Evolutionary conservation across 108 stramenopile species (phyloP), one percentile per base, ranked within the genome.

Genomic region (Fragilaria crotonensis): DNA sequence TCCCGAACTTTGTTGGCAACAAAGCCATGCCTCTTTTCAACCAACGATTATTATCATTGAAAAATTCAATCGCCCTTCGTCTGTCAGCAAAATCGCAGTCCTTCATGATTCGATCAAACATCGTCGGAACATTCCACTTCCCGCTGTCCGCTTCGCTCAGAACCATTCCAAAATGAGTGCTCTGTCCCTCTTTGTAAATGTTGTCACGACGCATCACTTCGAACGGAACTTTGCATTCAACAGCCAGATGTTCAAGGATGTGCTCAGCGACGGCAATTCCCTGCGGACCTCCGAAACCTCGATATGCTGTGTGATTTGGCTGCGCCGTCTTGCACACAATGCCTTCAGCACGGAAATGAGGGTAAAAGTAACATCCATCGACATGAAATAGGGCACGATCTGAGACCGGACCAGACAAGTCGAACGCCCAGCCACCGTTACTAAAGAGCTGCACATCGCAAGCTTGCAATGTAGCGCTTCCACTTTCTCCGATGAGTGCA

Each of bases 1-100:
- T 95, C 0, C 96, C 96, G 75, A 96, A 96, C 70, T 96, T 96
- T 19, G 96, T 97, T 17, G 96, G 95, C 9, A 90, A 61, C 44
- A 94, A 59, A 18, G 79, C 73, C 25, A 93, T 60, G 0, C 96
- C 95, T 25, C 94, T 63, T 77, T 97, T 97, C 20, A 76, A 33
- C 78, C 81, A 96, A 50, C 80, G 87, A 64, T 89, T 82, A 51
- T 75, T 74, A 0, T 57, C 45, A 70, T 97, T 97, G 66, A 96
- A 97, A 44, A 77, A 77, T 0, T 69, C 80, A 30, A 93, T 76
- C 19, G 60, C 72, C 28, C 57, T 50, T n/a, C 84, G 62, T 2
- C 91, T 71, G n/a, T 72, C 54, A 0, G 66, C 60, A 53, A 94
- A 56, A 27, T 89, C 76, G 5, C 84, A 62, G 52, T 77, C 77